These are phyloP conservation scores for Chloromonas sp. DNA, from an alignment of 163 green algal species.

Conservation along the genomic window DNA sequence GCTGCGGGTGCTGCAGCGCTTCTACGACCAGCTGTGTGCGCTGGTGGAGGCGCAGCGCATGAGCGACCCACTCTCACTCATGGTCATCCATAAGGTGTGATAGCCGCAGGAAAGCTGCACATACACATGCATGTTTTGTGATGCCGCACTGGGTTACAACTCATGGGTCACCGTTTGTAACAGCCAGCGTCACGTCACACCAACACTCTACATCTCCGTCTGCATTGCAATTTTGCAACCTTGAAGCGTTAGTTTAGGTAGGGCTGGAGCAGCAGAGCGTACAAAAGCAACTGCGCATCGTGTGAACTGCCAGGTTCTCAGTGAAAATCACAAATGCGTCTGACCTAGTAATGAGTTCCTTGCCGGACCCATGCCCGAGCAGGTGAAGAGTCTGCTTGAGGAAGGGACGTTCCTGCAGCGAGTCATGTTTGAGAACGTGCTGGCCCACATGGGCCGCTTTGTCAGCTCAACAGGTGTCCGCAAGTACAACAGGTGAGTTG, in stretches of 20 bases:
- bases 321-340: not conserved
- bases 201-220: not conserved
- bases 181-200: not conserved
- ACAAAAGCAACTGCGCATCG: not conserved
- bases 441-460: constrained; percentile 36
- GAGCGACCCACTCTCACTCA: constrained; percentile 52
- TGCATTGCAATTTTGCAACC: too few species aligned
- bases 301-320: not conserved
- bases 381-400: constrained; percentile 47
- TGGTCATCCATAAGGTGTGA: constrained; percentile 45
- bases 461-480: constrained; percentile 1
- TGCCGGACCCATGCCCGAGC: not conserved
- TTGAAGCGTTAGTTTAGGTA: too few species aligned
- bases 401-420: constrained; percentile 40
- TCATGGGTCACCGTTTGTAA: not conserved
- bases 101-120: not conserved
- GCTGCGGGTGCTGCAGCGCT: constrained; percentile 48
- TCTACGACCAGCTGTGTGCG: constrained; percentile 53
- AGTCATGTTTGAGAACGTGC: constrained; percentile 36
- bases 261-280: not conserved
- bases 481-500: constrained; percentile 17
- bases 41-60: constrained; percentile 54
- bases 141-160: not conserved
- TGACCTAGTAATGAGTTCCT: not conserved
- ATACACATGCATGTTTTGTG: not conserved